Evolutionary conservation across 148 eudicot genomes (phyloP), one percentile per base, ranked within the genome.

Genomic region (Cornus kousa): DNA sequence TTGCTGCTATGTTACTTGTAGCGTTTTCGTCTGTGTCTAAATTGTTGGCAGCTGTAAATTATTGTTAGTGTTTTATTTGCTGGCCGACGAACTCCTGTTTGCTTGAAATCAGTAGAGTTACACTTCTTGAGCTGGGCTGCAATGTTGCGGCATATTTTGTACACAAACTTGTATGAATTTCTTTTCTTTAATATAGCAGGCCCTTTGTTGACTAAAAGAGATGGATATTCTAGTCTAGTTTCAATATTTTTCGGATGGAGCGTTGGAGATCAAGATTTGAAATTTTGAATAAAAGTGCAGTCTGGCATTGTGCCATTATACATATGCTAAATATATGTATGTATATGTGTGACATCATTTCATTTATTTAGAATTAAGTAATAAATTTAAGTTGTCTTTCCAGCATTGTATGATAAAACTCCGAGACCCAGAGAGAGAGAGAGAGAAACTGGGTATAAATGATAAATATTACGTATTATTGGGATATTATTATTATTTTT

Each of bases 41-140:
- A 46, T 43, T 76, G 79, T 70, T 75, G 81, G 73, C 40, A 78
- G 73, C 82, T 84, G 82, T 86, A 86, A 76, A 76, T 62, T 83
- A 82, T 82, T 79, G 70, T 72, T 80, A 68, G 75, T 24, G 39
- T 76, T 32, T 74, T 48, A 53, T 72, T 67, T 33, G 32, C 81
- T 70, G 81, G 84, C 75, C 35, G 72, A 32, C 67, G 13, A 31
- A 67, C 37, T 11, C 32, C 13, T 28, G 37, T 28, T 67, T 31
- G 32, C 5, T 11, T 24, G 70, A 67, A 28, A 24, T 66, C 14
- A 5, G 0, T 24, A 66, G 68, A 0, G 35, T 66, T 24, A 66
- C 32, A 24, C 2, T 5, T 66, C 33, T 66, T 17, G 9, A 66
- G 68, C 10, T 66, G 28, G 8, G 14, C 33, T 66, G 68, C 68